phyloP scores from a whole-genome alignment of 345 rosid species.

The Sonneratia caseolaris region DNA sequence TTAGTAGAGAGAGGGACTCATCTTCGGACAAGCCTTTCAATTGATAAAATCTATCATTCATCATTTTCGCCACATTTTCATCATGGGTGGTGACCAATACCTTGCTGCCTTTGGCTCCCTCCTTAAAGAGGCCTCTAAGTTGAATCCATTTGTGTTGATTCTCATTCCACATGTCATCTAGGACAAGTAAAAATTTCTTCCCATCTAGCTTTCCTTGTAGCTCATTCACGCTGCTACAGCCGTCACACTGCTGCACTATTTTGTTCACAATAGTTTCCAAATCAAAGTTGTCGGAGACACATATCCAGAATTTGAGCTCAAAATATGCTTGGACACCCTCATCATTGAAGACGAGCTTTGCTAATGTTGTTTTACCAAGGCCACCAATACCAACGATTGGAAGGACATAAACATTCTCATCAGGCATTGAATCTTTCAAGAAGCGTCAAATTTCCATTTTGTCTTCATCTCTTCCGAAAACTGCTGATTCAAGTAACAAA shows the following conservation, averaged over 20 bases:
- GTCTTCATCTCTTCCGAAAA: background rate
- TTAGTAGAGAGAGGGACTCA: background rate
- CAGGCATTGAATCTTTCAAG: background rate
- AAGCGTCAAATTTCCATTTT: background rate
- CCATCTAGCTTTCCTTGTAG: background rate
- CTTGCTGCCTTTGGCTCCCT: constrained; percentile 2
- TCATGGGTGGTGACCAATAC: background rate
- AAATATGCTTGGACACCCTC: background rate
- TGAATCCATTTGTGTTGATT: accelerated
- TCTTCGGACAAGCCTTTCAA: background rate
- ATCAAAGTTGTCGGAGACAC: background rate
- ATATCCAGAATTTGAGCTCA: background rate
- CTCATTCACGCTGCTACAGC: no score
- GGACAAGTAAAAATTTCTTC: background rate
- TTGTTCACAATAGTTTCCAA: background rate
- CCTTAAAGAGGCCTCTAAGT: background rate
- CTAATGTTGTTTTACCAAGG: background rate
- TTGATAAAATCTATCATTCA: accelerated
- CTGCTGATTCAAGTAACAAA: no score
- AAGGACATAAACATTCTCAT: background rate
- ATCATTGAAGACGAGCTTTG: background rate
- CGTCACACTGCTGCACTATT: background rate
- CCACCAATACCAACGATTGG: background rate
- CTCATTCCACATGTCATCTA: background rate
- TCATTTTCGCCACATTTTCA: accelerated